Base-by-base conservation (phyloP, 768 basidiomycete genomes). In the Phylloporus scabripes region DNA sequence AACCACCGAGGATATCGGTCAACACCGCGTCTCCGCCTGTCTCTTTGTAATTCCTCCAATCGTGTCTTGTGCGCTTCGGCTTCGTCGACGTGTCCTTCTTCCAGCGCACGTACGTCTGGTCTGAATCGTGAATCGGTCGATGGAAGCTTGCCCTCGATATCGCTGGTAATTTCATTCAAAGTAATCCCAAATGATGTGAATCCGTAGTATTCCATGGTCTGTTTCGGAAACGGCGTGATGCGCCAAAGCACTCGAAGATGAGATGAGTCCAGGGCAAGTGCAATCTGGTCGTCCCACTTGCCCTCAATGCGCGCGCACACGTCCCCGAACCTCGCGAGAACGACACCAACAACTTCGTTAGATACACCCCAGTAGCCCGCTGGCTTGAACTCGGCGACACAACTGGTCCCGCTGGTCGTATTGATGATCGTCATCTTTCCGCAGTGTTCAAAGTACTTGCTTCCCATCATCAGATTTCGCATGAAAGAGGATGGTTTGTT, bases 401-500 rank as follows among this genome's bases (percentile, higher is more conserved):
- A 91, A 17, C 75, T 77, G 32, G 73, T 72, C 11, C 74, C 72
- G 21, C 72, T 77, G 23, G 71, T 71, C 6, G 66, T 71, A 57
- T 90, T 89, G 51, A 81, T 79, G 39, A 94, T 81, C 10, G 72
- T 78, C 81, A 92, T 79, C 62, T 85, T 79, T 23, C 91, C 91
- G 34, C 76, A 78, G 59, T 92, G 92, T 61, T 92, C 91, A 23
- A 94, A 75, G 62, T 93, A 94, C 61, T 92, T 92, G 21, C 87
- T 85, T 9, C 92, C 92, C 67, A 90, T 84, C 80, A 93, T 83
- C 49, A 94, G 71, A 67, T 92, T 92, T 52, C 91, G 74, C 74
- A 92, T 82, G 67, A 92, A 94, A 2, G 87, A 87, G 1, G 88
- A 90, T 1, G 91, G 91, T 55, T 85, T 88, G 41, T 79, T 84